phyloP scores from a whole-genome alignment of 2,329 filamentous ascomycete genomes.

The Pezicula rhizophila region DNA sequence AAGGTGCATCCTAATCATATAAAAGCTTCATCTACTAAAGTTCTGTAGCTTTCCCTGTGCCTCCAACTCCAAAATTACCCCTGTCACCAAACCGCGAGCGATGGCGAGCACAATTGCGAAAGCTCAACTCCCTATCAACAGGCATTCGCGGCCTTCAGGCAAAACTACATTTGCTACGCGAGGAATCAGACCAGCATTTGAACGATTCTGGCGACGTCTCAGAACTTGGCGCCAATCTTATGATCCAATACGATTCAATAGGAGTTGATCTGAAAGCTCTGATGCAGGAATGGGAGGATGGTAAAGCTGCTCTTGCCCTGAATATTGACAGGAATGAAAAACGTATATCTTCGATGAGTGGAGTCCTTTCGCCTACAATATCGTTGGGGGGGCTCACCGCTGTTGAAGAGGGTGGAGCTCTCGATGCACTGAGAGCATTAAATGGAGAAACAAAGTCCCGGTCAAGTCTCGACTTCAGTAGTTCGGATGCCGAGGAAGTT shows the following conservation, averaged over 20 bases:
- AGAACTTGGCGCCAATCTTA: constrained; percentile 71
- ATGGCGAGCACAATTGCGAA: constrained; percentile 79
- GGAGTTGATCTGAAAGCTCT: constrained; percentile 77
- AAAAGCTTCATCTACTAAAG: constrained; percentile 20
- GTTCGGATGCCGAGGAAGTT: constrained; percentile 66
- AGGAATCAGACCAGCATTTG: constrained; percentile 77
- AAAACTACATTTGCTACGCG: constrained; percentile 84
- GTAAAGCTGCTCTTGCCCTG: constrained; percentile 73
- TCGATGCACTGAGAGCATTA: constrained; percentile 69
- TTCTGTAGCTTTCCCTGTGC: constrained; percentile 42
- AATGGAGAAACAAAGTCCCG: constrained; percentile 60
- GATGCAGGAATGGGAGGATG: constrained; percentile 80
- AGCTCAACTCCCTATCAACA: constrained; percentile 81
- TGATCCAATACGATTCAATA: constrained; percentile 91
- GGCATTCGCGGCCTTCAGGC: constrained; percentile 89
- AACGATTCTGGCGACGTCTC: constrained; percentile 68
- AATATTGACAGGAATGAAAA: constrained; percentile 79
- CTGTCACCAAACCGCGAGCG: constrained; percentile 73
- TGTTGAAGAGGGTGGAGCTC: constrained; percentile 52
- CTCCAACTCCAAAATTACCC: constrained; percentile 52
- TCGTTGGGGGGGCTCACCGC: constrained; percentile 65
- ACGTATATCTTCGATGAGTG: constrained; percentile 56
- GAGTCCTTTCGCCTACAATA: constrained; percentile 47
- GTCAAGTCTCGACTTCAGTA: constrained; percentile 44
- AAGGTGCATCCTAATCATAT: constrained; percentile 30